Base-by-base conservation (phyloP, 441 rosid species). In the Theobroma grandiflorum region DNA sequence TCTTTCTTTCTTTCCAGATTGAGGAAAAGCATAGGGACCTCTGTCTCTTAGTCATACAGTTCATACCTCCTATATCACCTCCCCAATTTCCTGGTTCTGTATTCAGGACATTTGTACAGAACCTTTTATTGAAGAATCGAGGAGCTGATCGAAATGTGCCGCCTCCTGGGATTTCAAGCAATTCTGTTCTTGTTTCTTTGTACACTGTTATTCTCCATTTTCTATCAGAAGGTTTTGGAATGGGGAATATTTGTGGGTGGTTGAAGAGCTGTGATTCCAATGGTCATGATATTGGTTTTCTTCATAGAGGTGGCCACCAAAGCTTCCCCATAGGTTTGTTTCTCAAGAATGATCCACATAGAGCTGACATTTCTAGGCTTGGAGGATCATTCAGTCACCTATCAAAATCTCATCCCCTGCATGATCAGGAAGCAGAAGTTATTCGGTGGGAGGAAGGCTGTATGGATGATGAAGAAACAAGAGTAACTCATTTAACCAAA, bases 381-480 rank as follows among this genome's bases (percentile, higher is more conserved):
- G 99, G 99, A 10, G 99, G 99, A 77, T 87, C 98, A 58, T 92
- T 89, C 72, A 89, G 91, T 89, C 99, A 95, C 86, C 87, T 97
- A 49, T 89, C 87, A 8, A 94, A 97, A 85, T 91, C 91, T 66
- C 87, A 92, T 86, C 95, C 98, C 55, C 84, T 89, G 67, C 69
- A 80, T 88, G 92, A 89, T 79, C 92, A 90, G 80, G 98, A 93
- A 82, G 84, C 80, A 47, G 99, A 93, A 85, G 86, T 90, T 58
- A 88, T 97, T 83, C 92, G 80, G 85, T 97, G 99, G 99, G 98
- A 95, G 84, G 99, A 97, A 94, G 99, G 98, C 72, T 92, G 91
- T 85, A 83, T 92, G 97, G 99, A 97, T 86, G 99, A 90, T 74
- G 93, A 92, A 83, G 93, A 90, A 79, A 86, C 85, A 75, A 91